Conservation (phyloP, 768 basidiomycete species). For the Tremella fuciformis region DNA sequence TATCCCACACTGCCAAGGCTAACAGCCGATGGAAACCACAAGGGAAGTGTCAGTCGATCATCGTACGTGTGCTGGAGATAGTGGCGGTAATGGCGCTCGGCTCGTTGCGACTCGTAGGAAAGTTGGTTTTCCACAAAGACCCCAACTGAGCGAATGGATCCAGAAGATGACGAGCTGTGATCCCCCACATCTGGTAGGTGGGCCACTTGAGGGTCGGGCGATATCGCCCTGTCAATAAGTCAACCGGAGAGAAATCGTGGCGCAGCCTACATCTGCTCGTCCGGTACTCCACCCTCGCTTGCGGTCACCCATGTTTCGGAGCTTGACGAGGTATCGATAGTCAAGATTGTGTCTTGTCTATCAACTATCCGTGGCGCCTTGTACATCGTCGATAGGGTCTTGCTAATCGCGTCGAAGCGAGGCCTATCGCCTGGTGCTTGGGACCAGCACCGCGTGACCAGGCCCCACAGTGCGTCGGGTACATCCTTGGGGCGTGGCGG, state of each 20-base stretch:
- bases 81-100: slow-evolving; percentile 67
- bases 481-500: slow-evolving; percentile 23
- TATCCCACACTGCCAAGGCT: slow-evolving; percentile 73
- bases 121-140: slow-evolving; percentile 25
- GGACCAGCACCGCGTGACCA: slow-evolving; percentile 33
- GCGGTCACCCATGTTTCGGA: slow-evolving; percentile 10
- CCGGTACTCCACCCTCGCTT: not conserved
- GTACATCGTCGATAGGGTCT: slow-evolving; percentile 19
- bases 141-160: slow-evolving; percentile 33
- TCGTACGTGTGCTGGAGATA: slow-evolving; percentile 68
- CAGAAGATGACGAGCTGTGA: slow-evolving; percentile 32
- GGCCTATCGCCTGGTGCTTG: slow-evolving; percentile 29
- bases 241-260: not conserved
- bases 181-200: slow-evolving; percentile 21
- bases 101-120: slow-evolving; percentile 33
- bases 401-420: slow-evolving; percentile 21
- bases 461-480: slow-evolving; percentile 18
- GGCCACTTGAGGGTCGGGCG: slow-evolving; percentile 16
- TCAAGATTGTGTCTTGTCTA: not conserved
- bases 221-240: slow-evolving; percentile 19
- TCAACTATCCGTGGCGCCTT: not conserved
- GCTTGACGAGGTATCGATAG: slow-evolving; percentile 1
- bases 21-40: slow-evolving; percentile 68
- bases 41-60: slow-evolving; percentile 63
- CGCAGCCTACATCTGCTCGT: slow-evolving; percentile 10